Conservation (phyloP, 2,329 filamentous ascomycete genomes). For the Monilinia fructigena region DNA sequence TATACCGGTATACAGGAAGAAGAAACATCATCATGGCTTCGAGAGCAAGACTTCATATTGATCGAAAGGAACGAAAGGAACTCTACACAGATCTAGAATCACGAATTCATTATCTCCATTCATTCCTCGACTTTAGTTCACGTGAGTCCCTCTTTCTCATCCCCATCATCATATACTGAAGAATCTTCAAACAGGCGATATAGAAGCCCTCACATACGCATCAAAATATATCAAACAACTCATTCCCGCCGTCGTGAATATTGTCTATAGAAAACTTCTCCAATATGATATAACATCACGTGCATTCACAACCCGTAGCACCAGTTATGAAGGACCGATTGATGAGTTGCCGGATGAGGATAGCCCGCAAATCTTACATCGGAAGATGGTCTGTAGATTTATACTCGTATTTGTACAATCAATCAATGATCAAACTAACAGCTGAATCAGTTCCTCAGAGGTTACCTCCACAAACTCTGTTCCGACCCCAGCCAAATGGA, state of each 20-base stretch:
- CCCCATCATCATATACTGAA: background rate
- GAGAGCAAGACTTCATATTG: slow-evolving; percentile 25
- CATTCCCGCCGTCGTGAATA: slow-evolving; percentile 79
- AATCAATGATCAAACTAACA: no score
- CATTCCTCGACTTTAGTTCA: slow-evolving; percentile 34
- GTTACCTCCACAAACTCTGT: slow-evolving; percentile 17
- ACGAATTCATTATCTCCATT: slow-evolving; percentile 36
- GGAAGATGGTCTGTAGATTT: slow-evolving; percentile 41
- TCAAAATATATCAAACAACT: slow-evolving; percentile 48
- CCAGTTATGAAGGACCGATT: slow-evolving; percentile 59
- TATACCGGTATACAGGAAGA: background rate
- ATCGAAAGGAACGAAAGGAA: slow-evolving; percentile 30
- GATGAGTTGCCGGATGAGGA: slow-evolving; percentile 15
- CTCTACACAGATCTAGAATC: slow-evolving; percentile 31
- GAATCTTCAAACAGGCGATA: slow-evolving; percentile 35
- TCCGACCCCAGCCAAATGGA: slow-evolving; percentile 20
- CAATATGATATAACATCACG: slow-evolving; percentile 80
- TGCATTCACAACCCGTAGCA: slow-evolving; percentile 64
- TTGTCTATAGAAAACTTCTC: slow-evolving; percentile 79
- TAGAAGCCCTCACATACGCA: slow-evolving; percentile 36
- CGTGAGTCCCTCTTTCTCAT: background rate
- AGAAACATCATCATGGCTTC: background rate
- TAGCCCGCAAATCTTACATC: slow-evolving; percentile 70
- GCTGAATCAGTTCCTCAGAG: slow-evolving; percentile 12
- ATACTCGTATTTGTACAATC: no score